phyloP scores from a whole-genome alignment of 208 protist species.

The Porcisia hertigi region DNA sequence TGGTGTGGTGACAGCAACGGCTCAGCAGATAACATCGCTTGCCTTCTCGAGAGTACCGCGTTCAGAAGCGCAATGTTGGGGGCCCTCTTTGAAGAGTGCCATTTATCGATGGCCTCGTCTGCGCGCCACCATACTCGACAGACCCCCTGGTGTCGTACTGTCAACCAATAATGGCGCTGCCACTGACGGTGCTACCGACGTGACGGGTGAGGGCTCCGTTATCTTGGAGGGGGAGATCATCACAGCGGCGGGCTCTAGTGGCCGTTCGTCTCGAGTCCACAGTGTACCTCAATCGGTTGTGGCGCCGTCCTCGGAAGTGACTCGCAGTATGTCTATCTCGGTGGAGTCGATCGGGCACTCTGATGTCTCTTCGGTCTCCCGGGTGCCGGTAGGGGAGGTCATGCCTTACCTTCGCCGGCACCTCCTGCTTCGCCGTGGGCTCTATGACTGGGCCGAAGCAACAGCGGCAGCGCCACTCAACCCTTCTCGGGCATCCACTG shows the following conservation, averaged over 20 bases:
- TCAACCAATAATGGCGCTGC: background rate
- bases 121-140: constrained; percentile 13
- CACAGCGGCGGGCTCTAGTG: background rate
- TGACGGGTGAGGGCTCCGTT: background rate
- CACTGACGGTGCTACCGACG: background rate
- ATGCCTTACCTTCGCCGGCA: constrained; percentile 43
- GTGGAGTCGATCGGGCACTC: constrained; percentile 11
- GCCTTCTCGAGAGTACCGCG: constrained; percentile 36
- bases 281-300: background rate
- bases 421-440: constrained; percentile 50
- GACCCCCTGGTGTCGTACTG: background rate
- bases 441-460: constrained; percentile 12
- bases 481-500: background rate
- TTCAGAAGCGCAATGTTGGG: constrained; percentile 37
- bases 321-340: background rate
- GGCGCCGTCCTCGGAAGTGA: background rate
- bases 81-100: constrained; percentile 32
- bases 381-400: constrained; percentile 37
- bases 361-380: constrained; percentile 17
- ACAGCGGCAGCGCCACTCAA: background rate
- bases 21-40: constrained; percentile 33
- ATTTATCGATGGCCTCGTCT: constrained; percentile 40
- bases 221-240: background rate
- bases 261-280: background rate
- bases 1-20: constrained; percentile 18